Evolutionary conservation across 2,329 filamentous ascomycete genomes (phyloP), one percentile per base, ranked within the genome.

Genomic region (Orbilia oligospora): DNA sequence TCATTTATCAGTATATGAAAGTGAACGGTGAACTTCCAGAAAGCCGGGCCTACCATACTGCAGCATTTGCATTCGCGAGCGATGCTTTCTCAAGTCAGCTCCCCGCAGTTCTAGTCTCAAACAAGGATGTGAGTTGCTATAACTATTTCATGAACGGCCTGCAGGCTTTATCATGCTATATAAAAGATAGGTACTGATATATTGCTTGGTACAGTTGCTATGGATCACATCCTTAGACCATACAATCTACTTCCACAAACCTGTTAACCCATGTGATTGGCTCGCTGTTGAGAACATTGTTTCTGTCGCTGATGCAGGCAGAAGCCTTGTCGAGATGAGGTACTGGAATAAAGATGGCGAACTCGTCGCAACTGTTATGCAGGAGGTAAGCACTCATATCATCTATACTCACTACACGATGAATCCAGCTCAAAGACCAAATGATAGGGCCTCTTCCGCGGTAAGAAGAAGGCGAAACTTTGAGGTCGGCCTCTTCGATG

Each of bases 181-280:
- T 24, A 9, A 10, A 30, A 36, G 58, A 38, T 30, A 16, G 24
- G 22, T 20, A 24, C 24, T 49, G 33, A 55, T 14, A 27, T 5
- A 6, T 14, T 10, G 2, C 14, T 46, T 16, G 16, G 20, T 22
- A 20, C 12, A 70, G 66, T 30, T 70, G 36, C 49, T 48, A 12
- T 77, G 73, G 73, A 68, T 77, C n/a, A 77, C 73, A 14, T 77
- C 73, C 0, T 27, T 77, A 3, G 67, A 71, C 24, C 73, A 77
- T 36, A 22, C 58, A 5, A 68, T 77, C 0, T 77, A 77, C 44
- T 77, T 77, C 33, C 73, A 77, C 14, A 71, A 67, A 12, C 73
- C 73, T 2, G 67, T 77, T 24, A 69, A 77, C 48, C 67, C 73
- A 6, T 71, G 67, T 6, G 51, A 77, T 41, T 77, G 73, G 73